phyloP scores from a whole-genome alignment of 176 grass and related monocot species.

The Rhipidocladum racemiflorum region DNA sequence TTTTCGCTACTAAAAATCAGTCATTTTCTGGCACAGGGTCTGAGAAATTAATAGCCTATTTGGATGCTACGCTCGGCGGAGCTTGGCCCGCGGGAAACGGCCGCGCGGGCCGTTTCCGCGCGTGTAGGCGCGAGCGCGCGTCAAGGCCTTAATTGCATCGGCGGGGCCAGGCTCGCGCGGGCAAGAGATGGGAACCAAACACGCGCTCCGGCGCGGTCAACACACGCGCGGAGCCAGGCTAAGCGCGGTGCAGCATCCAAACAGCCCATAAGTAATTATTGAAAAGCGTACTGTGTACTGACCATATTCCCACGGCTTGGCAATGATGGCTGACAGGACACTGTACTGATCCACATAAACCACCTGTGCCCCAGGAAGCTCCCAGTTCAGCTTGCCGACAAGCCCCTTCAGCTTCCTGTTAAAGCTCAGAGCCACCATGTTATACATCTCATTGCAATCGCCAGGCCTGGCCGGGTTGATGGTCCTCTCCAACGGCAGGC shows the following conservation, averaged over 20 bases:
- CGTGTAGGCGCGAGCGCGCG: too few relatives aligned
- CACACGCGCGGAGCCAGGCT: too few relatives aligned
- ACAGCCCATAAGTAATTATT: too few relatives aligned
- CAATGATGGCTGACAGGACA: slow-evolving; percentile 35
- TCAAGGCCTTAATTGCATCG: too few relatives aligned
- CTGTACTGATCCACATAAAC: slow-evolving; percentile 47
- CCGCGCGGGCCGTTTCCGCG: too few relatives aligned
- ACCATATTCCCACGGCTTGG: slow-evolving; percentile 48
- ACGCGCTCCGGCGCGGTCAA: too few relatives aligned
- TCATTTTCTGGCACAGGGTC: neutral
- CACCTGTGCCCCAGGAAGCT: slow-evolving; percentile 30
- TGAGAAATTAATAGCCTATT: too few relatives aligned
- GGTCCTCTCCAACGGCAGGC: slow-evolving; percentile 44
- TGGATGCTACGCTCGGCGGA: too few relatives aligned
- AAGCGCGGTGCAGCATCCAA: too few relatives aligned
- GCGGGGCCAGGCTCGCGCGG: too few relatives aligned
- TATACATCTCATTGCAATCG: slow-evolving; percentile 37
- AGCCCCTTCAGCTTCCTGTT: slow-evolving; percentile 36
- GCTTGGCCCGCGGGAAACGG: too few relatives aligned
- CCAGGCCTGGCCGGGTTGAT: slow-evolving; percentile 19
- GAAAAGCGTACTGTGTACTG: neutral
- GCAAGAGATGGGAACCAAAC: too few relatives aligned
- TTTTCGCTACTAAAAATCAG: neutral
- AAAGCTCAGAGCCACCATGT: slow-evolving; percentile 37
- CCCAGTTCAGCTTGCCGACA: slow-evolving; percentile 30